These are phyloP conservation scores for Imleria badia DNA, from an alignment of 768 basidiomycete species.

Conservation along the genomic window DNA sequence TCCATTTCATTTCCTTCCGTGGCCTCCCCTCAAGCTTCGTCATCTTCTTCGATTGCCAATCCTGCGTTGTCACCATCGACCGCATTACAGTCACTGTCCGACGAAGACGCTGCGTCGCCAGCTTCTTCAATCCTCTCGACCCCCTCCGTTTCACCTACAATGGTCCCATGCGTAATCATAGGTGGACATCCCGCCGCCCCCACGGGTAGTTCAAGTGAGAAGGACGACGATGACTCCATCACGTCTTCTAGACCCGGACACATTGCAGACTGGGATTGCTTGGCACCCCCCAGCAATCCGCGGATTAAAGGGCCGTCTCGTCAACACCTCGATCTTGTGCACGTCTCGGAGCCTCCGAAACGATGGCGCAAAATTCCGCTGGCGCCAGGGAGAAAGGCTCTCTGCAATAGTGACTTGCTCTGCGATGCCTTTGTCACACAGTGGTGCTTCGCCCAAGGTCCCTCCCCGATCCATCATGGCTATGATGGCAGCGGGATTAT, in stretches of 20 bases:
- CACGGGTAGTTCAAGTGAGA: background rate
- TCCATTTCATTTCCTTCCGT: conserved; percentile 1
- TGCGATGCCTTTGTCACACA: conserved; percentile 64
- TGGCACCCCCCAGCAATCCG: background rate
- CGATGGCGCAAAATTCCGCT: background rate
- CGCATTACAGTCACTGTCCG: background rate
- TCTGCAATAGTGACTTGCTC: conserved; percentile 29
- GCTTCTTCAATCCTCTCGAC: conserved; percentile 30
- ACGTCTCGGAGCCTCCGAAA: conserved; percentile 27
- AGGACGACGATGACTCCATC: background rate
- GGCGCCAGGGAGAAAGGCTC: background rate
- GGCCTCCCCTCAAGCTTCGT: background rate
- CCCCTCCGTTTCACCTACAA: conserved; percentile 22
- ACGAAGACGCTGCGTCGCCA: conserved; percentile 23
- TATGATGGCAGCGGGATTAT: conserved; percentile 20
- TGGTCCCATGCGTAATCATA: conserved; percentile 23
- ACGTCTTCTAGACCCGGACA: background rate
- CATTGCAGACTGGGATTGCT: conserved; percentile 29
- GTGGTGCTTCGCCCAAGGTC: conserved; percentile 67
- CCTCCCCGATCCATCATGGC: conserved; percentile 24
- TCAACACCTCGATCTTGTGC: background rate
- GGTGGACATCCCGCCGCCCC: conserved; percentile 25
- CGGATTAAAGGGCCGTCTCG: background rate
- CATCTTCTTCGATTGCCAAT: background rate
- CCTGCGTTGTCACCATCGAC: background rate